These are phyloP conservation scores for Chenopodium quinoa DNA, from an alignment of 148 eudicot genomes.

Conservation along the genomic window DNA sequence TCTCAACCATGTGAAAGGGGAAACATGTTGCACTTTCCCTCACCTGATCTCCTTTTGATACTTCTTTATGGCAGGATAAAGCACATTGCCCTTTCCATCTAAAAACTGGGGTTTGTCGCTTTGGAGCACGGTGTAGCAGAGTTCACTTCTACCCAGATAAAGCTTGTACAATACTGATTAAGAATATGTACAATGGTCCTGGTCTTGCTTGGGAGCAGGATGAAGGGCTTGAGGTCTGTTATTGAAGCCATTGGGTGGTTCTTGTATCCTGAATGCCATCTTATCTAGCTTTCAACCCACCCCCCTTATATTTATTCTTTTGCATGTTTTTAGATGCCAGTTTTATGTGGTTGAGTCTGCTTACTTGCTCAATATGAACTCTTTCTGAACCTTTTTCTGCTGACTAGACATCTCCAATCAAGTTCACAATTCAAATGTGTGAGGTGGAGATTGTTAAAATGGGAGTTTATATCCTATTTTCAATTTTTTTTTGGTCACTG, in stretches of 20 bases:
- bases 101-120: slow-evolving; percentile 96
- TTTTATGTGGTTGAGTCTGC: not conserved
- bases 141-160: slow-evolving; percentile 93
- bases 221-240: slow-evolving; percentile 99
- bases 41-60: not conserved
- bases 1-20: not conserved
- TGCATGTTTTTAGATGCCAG: slow-evolving; percentile 5
- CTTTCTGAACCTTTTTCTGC: not conserved
- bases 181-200: slow-evolving; percentile 92
- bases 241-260: slow-evolving; percentile 73
- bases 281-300: slow-evolving; percentile 6
- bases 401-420: not conserved
- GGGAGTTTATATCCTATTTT: slow-evolving; percentile 5
- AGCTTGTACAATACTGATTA: slow-evolving; percentile 82
- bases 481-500: not conserved
- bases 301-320: not conserved
- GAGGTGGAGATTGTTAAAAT: slow-evolving; percentile 6
- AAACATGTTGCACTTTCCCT: not conserved
- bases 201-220: slow-evolving; percentile 96
- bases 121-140: slow-evolving; percentile 84
- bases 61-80: slow-evolving; percentile 67
- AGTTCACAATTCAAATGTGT: not conserved
- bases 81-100: slow-evolving; percentile 98
- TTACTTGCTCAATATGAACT: not conserved
- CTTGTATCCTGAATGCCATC: slow-evolving; percentile 69